Base-by-base conservation (phyloP, 768 basidiomycete genomes). In the Neoboletus brunneissimus region DNA sequence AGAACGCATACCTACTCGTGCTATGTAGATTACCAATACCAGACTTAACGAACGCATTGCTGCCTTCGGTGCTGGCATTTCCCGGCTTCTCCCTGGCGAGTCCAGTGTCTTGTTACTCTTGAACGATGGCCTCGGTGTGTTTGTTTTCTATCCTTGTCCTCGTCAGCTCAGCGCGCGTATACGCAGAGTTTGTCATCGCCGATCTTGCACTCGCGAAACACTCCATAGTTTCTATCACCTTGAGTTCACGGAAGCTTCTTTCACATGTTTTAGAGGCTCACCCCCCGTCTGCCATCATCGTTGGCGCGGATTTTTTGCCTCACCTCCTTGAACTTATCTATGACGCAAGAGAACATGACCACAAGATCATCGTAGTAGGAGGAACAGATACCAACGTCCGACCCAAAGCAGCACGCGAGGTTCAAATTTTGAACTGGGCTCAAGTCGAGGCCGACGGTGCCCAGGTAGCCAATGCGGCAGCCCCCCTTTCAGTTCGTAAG, bases 121-220 rank as follows among this genome's bases (percentile, higher is more conserved):
- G 40, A 89, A 94, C 59, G 92, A 94, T 65, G 72, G 87, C 44
- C 75, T 94, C 45, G 91, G 91, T 89, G 60, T 13, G 79, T 48
- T 48, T 22, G 1, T 46, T 29, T 48, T 54, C 42, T 43, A 23
- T 45, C n/a, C 11, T 34, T 25, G 2, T 44, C 22, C 11, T 38
- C 31, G 15, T 54, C 23, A 7, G 6, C 56, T 57, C 23, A 23
- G 34, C 45, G 37, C 23, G 31, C 55, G 40, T 22, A 31, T 27
- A 25, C 45, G 31, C 64, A 90, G 91, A 89, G 73, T 94, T 89
- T 68, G 64, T 93, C 64, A 81, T 94, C 45, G 77, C 83, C 29
- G 91, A 94, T 73, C 78, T 94, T 27, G 91, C 91, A 1, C 78
- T 94, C 42, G 85, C 87, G 2, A 81, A 83, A 7, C 80, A 84